A percentile compares a stretch with the other conserved stretches of the same genome.
Evolutionary conservation across 2,329 filamentous ascomycete genomes (phyloP).

Genomic region (Trichothecium roseum): DNA sequence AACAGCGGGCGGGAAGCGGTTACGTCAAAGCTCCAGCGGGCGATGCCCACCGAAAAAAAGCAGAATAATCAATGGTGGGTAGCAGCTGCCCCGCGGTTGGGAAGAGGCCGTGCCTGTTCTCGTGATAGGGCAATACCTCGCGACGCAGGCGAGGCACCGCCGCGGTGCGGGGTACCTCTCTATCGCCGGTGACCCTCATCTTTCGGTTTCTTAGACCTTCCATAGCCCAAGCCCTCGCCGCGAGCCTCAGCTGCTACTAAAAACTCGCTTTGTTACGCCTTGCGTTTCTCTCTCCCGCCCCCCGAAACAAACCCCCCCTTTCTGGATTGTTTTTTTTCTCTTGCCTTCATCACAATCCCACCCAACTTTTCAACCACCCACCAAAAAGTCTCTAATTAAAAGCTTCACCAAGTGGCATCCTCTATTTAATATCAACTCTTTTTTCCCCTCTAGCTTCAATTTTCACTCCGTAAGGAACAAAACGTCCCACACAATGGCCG

Average conservation of each 20-base stretch:
- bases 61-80: conserved; percentile 1
- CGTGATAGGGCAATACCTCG: conserved; percentile 2
- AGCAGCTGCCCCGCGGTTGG: neutral
- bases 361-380: conserved; percentile 5
- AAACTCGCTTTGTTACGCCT: neutral
- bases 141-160: neutral
- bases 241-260: conserved; percentile 1
- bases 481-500: conserved; percentile 18
- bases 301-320: neutral
- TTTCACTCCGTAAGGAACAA: conserved; percentile 10
- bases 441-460: conserved; percentile 8
- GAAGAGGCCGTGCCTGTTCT: neutral
- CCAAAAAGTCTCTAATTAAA: no score
- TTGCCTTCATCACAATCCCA: conserved; percentile 7
- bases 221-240: conserved; percentile 9
- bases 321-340: neutral
- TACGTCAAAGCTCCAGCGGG: neutral
- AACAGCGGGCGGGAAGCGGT: neutral
- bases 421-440: neutral
- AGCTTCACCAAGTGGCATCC: no score
- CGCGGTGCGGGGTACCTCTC: neutral
- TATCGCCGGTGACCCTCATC: conserved; percentile 15
- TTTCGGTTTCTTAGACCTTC: conserved; percentile 35
- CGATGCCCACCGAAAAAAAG: neutral
- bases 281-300: neutral